Evolutionary conservation across 1,139 yeast genomes (phyloP).

Genomic region (Pichia sp.): DNA sequence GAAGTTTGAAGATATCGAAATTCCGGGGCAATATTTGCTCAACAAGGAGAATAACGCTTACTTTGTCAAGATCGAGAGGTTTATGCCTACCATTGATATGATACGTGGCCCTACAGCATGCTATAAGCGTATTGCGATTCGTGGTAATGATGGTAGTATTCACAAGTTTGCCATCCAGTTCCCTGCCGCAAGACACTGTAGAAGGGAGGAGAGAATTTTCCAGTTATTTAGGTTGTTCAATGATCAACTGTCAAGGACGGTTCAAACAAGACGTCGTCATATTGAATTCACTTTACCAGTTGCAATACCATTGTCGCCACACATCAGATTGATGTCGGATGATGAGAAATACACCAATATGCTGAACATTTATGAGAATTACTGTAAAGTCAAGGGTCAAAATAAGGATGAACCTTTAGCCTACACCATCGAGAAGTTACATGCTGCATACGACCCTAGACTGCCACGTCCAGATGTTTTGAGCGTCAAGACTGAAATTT

Average conservation of each 20-base stretch:
- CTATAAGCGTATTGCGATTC: constrained; percentile 77
- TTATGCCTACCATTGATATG: constrained; percentile 81
- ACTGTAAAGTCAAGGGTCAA: constrained; percentile 66
- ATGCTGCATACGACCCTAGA: constrained; percentile 90
- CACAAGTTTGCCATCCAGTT: constrained; percentile 95
- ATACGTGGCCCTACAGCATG: constrained; percentile 93
- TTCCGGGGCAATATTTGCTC: constrained; percentile 90
- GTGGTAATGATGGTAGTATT: constrained; percentile 89
- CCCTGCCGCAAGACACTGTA: constrained; percentile 96
- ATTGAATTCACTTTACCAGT: constrained; percentile 83
- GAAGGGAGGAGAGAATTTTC: constrained; percentile 92
- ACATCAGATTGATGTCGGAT: constrained; percentile 85
- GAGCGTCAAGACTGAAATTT: constrained; percentile 83
- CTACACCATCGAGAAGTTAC: constrained; percentile 75
- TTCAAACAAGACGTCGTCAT: constrained; percentile 81
- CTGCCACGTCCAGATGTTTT: constrained; percentile 88
- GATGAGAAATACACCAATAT: constrained; percentile 70
- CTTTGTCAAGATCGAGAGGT: constrained; percentile 87
- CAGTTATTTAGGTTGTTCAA: constrained; percentile 86
- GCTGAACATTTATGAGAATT: constrained; percentile 84
- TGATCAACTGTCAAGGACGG: constrained; percentile 70
- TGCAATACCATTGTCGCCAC: constrained; percentile 93
- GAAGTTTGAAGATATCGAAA: constrained; percentile 94
- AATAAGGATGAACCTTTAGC: constrained; percentile 88
- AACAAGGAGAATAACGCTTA: constrained; percentile 75